These are phyloP conservation scores for Colletotrichum sublineola DNA, from an alignment of 2,329 filamentous ascomycete species.

Conservation along the genomic window DNA sequence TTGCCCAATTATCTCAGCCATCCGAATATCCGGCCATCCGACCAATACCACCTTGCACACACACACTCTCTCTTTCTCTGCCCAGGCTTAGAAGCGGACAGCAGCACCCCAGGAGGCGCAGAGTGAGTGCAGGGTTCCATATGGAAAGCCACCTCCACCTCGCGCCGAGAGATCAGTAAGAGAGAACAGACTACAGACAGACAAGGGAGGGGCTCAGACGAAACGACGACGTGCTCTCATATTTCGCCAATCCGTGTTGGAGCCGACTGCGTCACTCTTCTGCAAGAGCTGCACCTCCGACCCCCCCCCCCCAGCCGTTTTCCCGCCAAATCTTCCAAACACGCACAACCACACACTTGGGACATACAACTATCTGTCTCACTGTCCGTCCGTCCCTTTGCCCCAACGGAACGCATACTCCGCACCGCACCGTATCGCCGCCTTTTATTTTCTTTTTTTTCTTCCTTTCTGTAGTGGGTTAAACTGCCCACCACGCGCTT, in stretches of 20 bases:
- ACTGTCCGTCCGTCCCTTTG: conserved; percentile 5
- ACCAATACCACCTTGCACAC: conserved; percentile 4
- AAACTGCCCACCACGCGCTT: conserved; percentile 1
- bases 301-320: conserved; percentile 1
- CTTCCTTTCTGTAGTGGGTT: background rate
- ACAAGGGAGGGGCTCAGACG: conserved; percentile 41
- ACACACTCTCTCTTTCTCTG: background rate
- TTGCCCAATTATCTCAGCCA: conserved; percentile 1
- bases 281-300: conserved; percentile 36
- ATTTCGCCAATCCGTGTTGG: conserved; percentile 25
- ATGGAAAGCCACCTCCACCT: conserved; percentile 17
- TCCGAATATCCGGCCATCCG: conserved; percentile 16
- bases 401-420: conserved; percentile 36
- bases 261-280: conserved; percentile 36
- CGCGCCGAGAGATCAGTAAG: conserved; percentile 33
- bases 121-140: conserved; percentile 14
- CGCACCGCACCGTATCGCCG: conserved; percentile 23
- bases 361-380: background rate
- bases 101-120: background rate
- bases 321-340: conserved; percentile 1
- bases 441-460: background rate
- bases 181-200: background rate
- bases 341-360: background rate
- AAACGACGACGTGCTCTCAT: conserved; percentile 25
- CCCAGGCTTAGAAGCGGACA: background rate